Base-by-base conservation (phyloP, 2,329 filamentous ascomycete species). In the Chrysoporthe austroafricana region DNA sequence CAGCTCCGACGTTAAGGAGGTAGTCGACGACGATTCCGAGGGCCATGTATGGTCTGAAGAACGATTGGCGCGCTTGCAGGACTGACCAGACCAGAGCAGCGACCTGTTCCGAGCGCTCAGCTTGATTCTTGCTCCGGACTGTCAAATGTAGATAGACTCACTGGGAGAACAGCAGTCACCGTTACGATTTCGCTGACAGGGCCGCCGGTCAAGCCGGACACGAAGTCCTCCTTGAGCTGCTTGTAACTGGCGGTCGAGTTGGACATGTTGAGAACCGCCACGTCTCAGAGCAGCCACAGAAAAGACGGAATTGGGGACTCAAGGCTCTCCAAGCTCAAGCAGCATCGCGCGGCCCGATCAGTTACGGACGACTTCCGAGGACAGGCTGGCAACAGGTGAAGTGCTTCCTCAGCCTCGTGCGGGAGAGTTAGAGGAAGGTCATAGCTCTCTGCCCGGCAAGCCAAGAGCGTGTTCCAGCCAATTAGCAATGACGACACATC, bases 161-260 rank as follows among this genome's bases (percentile, higher is more conserved):
- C 96, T 76, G 94, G 90, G 76, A 93, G 93, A 71, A 97, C 90
- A 61, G 92, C 86, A 60, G 92, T 93, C 73, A 98, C 92, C 73
- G 88, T 86, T 77, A 94, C 95, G 81, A 99, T 94, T 78, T 99
- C 96, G 73, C 85, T 82, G 69, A 97, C 89, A 43, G 89, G 86
- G 68, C 96, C 93, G 52, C 96, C 96, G 7, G 91, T 90, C 42
- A 97, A 88, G 77, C 94, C 92, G 65, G 95, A 97, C 75, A 99
- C 96, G 78, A 97, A 97, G 76, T 93, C 93, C 83, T 97, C 94
- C 82, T 99, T 99, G 73, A 91, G 85, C 75, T 91, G 88, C 81
- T 97, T 99, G 84, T 97, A 97, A 79, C 85, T 90, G 68, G 79
- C 79, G 59, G 81, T 77, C 74, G 76, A 78, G 69, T 77, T 78